Percentiles rank a stretch among this genome's conserved stretches.
These are phyloP conservation scores for Buddleja alternifolia DNA, from an alignment of 257 asterid genomes.

Conservation along the genomic window DNA sequence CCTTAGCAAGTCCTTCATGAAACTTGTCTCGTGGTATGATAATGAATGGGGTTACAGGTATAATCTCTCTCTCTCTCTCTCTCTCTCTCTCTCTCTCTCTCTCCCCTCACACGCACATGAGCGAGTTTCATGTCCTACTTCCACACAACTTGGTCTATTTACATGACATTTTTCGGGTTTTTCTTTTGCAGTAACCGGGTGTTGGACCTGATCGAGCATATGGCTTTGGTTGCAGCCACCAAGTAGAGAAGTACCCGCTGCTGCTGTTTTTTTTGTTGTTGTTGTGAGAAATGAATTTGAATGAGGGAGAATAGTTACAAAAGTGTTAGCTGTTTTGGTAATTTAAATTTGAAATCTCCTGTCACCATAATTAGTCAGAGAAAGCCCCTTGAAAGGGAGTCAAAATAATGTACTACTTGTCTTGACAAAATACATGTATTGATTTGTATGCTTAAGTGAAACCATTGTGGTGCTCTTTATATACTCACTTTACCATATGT, in stretches of 20 bases:
- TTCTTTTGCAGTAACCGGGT: conserved; percentile 70
- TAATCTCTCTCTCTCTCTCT: conserved; percentile 23
- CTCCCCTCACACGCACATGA: too few relatives aligned
- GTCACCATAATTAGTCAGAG: neutral
- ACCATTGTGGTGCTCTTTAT: neutral
- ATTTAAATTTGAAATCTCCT: conserved; percentile 12
- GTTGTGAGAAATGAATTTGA: conserved; percentile 28
- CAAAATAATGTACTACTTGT: conserved; percentile 34
- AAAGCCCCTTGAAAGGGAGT: conserved; percentile 20
- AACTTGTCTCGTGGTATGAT: conserved; percentile 96
- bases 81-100: neutral
- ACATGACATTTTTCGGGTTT: neutral
- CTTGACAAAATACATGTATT: conserved; percentile 12
- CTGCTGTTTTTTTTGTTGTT: conserved; percentile 19
- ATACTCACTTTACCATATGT: too few relatives aligned
- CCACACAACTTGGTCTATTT: neutral
- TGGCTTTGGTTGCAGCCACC: conserved; percentile 85
- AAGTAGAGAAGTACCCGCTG: conserved; percentile 37
- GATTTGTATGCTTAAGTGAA: conserved; percentile 9
- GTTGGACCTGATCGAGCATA: conserved; percentile 92
- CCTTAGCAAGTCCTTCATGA: conserved; percentile 80
- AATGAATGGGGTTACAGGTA: conserved; percentile 99
- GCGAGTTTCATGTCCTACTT: neutral
- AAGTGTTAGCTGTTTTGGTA: conserved; percentile 5
- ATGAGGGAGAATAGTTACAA: conserved; percentile 22